Conservation (phyloP, 352 stramenopile species). For the Halophytophthora polymorphica region DNA sequence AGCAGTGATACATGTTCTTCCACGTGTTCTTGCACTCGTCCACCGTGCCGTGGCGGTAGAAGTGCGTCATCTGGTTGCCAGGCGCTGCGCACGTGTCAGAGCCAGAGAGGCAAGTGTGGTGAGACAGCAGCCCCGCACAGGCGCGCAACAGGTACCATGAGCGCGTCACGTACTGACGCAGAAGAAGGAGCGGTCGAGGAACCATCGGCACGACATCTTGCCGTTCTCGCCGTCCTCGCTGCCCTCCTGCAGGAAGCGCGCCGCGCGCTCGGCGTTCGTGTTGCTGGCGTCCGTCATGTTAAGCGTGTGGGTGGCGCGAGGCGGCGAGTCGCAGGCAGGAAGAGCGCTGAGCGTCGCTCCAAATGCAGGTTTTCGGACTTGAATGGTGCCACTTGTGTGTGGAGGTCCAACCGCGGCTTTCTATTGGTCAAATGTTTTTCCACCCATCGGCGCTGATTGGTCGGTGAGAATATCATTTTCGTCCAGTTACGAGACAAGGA, state of each 20-base stretch:
- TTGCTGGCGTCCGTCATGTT: slow-evolving; percentile 6
- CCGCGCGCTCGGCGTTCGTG: slow-evolving; percentile 50
- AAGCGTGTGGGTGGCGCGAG: too few species aligned
- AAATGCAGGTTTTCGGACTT: too few species aligned
- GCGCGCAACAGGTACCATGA: too few species aligned
- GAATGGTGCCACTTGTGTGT: too few species aligned
- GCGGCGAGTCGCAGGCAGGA: too few species aligned
- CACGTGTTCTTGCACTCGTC: slow-evolving; percentile 82
- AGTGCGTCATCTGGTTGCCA: slow-evolving; percentile 79
- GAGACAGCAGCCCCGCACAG: too few species aligned
- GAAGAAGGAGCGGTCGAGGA: slow-evolving; percentile 76
- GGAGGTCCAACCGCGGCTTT: too few species aligned
- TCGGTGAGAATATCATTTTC: too few species aligned
- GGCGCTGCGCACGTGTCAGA: slow-evolving; percentile 34
- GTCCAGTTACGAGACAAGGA: too few species aligned
- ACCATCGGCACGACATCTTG: slow-evolving; percentile 70
- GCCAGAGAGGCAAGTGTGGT: not conserved
- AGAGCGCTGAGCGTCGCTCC: too few species aligned
- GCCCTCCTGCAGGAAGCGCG: slow-evolving; percentile 59
- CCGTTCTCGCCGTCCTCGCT: slow-evolving; percentile 36
- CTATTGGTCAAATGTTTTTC: too few species aligned
- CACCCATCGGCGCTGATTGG: too few species aligned
- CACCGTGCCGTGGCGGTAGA: slow-evolving; percentile 65
- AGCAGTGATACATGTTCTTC: slow-evolving; percentile 81
- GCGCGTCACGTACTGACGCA: slow-evolving; percentile 71